Percentiles rank a stretch among this genome's conserved stretches.
Conservation (phyloP, 163 green algal genomes). For the Scenedesmus sp. region DNA sequence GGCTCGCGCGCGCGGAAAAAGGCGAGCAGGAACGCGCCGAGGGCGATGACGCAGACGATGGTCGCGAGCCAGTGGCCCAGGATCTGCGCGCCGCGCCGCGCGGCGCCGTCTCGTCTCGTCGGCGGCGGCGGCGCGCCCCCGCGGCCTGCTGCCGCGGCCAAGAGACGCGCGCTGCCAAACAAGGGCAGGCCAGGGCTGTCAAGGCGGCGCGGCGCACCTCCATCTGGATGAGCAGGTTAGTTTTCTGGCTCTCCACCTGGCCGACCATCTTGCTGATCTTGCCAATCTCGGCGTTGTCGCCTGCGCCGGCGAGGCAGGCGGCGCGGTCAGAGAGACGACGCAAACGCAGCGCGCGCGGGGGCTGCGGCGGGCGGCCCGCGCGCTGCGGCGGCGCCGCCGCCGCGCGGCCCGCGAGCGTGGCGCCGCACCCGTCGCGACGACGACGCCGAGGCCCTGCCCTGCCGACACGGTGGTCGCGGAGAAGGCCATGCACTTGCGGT, state of each 20-base stretch:
- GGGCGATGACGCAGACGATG: constrained; percentile 45
- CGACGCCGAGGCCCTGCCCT: constrained; percentile 62
- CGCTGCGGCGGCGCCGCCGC: not conserved
- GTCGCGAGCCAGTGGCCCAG: constrained; percentile 50
- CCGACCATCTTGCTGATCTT: constrained; percentile 60
- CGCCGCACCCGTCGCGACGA: constrained; percentile 55
- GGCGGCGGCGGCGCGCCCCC: too few species aligned
- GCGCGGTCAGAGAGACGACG: too few species aligned
- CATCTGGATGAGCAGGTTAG: constrained; percentile 64
- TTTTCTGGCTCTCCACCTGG: constrained; percentile 44
- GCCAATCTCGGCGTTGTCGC: constrained; percentile 62
- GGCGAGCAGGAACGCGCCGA: constrained; percentile 29
- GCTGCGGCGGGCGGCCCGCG: too few species aligned
- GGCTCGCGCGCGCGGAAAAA: constrained; percentile 10
- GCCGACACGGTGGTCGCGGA: constrained; percentile 68
- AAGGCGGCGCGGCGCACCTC: too few species aligned
- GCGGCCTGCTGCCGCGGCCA: too few species aligned
- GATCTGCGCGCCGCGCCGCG: too few species aligned
- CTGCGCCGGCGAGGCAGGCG: too few species aligned
- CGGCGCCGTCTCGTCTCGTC: too few species aligned
- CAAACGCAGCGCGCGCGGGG: too few species aligned
- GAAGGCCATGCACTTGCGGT: constrained; percentile 55
- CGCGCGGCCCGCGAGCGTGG: not conserved
- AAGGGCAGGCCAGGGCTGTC: too few species aligned
- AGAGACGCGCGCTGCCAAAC: too few species aligned